Evolutionary conservation across 495 filamentous ascomycete species (phyloP).

Genomic region (Cairneyella variabilis): DNA sequence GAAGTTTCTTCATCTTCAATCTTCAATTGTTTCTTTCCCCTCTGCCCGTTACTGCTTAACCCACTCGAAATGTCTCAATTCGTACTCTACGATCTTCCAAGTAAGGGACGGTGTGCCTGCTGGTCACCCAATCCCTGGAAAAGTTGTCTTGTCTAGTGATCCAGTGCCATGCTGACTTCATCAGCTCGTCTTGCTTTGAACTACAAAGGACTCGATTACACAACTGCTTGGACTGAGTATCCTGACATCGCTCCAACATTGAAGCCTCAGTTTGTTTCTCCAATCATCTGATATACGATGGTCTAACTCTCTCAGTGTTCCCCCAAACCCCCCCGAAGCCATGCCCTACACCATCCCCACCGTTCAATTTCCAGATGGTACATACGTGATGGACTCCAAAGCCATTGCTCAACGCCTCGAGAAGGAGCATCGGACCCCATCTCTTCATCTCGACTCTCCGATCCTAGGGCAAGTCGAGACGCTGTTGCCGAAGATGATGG

Average conservation of each 20-base stretch:
- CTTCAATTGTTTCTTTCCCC: no score
- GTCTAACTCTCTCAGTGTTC: conserved; percentile 28
- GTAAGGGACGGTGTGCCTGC: conserved; percentile 27
- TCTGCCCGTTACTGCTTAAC: no score
- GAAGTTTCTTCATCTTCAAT: no score
- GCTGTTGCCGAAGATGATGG: neutral
- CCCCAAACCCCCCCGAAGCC: conserved; percentile 17
- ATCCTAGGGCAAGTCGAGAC: conserved; percentile 31
- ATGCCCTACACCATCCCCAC: conserved; percentile 50
- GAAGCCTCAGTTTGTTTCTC: conserved; percentile 33
- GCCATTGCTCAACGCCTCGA: conserved; percentile 52
- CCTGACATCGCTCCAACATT: conserved; percentile 46
- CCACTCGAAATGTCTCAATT: no score
- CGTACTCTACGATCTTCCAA: no score
- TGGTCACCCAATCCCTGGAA: conserved; percentile 64
- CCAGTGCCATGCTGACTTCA: no score
- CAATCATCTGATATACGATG: neutral
- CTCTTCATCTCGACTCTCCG: conserved; percentile 47
- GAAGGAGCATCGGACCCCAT: conserved; percentile 45
- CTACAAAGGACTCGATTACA: conserved; percentile 59
- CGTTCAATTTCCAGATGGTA: conserved; percentile 45
- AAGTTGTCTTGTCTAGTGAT: no score
- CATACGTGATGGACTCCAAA: conserved; percentile 52
- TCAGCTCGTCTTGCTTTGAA: conserved; percentile 56
- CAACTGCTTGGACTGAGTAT: conserved; percentile 64